These are phyloP conservation scores for Inga oerstediana DNA, from an alignment of 306 rosid genomes.

Conservation along the genomic window DNA sequence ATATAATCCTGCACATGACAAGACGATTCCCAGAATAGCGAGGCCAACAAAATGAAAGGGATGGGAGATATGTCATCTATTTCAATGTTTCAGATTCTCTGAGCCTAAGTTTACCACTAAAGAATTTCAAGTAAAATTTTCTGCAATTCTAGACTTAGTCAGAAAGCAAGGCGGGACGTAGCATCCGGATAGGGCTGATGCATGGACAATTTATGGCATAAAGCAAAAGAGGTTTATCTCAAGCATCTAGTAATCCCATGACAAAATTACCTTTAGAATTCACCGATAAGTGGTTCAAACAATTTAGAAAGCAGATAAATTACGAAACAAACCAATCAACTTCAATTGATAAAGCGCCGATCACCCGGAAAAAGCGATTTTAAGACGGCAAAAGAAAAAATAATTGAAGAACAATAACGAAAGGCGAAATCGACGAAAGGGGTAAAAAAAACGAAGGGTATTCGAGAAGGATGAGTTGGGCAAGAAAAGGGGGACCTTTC, in stretches of 20 bases:
- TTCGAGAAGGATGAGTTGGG: neutral
- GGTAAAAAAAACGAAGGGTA: neutral
- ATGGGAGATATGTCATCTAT: neutral
- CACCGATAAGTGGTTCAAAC: neutral
- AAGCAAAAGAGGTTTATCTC: neutral
- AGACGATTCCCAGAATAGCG: neutral
- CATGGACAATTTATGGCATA: neutral
- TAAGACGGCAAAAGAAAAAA: neutral
- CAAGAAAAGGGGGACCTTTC: constrained; percentile 57
- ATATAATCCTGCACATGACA: neutral
- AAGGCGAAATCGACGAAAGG: neutral
- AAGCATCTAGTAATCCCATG: neutral
- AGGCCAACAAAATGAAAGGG: neutral
- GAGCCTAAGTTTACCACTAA: neutral
- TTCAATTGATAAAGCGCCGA: neutral
- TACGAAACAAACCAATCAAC: neutral
- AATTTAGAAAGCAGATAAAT: neutral
- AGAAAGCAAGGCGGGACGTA: neutral
- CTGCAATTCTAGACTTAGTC: neutral
- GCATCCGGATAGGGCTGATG: neutral
- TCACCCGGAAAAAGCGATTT: neutral
- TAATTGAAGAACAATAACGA: neutral
- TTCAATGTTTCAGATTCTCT: neutral
- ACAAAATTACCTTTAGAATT: constrained; percentile 1
- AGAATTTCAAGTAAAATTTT: neutral